Evolutionary conservation across 2,329 filamentous ascomycete genomes (phyloP).

Genomic region (Sclerotiophoma versabilis): DNA sequence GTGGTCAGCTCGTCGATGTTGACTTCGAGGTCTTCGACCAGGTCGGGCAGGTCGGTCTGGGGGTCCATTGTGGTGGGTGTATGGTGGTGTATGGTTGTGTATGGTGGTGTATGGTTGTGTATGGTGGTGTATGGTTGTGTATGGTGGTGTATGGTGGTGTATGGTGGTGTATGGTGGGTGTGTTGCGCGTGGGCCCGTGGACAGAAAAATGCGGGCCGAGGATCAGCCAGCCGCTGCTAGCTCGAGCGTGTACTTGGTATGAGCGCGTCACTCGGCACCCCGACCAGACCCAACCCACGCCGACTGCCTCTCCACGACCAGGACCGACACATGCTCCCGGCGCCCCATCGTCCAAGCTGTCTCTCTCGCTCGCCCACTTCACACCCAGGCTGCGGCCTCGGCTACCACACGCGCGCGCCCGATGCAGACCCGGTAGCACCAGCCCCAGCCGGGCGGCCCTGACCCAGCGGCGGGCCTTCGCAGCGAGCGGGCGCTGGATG

Average conservation of each 20-base stretch:
- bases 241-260: background rate
- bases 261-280: constrained; percentile 8
- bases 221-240: constrained; percentile 4
- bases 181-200: background rate
- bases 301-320: background rate
- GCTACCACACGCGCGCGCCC: constrained; percentile 48
- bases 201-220: constrained; percentile 37
- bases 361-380: constrained; percentile 48
- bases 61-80: constrained; percentile 56
- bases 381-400: constrained; percentile 56
- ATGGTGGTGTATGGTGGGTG: background rate
- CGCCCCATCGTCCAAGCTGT: constrained; percentile 50
- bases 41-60: constrained; percentile 64
- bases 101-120: background rate
- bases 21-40: constrained; percentile 76
- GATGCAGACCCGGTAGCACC: constrained; percentile 55
- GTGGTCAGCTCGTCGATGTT: constrained; percentile 82
- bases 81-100: background rate
- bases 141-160: background rate
- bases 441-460: constrained; percentile 54
- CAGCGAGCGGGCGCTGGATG: constrained; percentile 35
- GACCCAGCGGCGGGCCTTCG: constrained; percentile 28
- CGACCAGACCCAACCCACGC: background rate
- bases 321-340: background rate
- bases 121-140: background rate